Conservation (phyloP, 176 grass and related monocot species). For the Ananas comosus region DNA sequence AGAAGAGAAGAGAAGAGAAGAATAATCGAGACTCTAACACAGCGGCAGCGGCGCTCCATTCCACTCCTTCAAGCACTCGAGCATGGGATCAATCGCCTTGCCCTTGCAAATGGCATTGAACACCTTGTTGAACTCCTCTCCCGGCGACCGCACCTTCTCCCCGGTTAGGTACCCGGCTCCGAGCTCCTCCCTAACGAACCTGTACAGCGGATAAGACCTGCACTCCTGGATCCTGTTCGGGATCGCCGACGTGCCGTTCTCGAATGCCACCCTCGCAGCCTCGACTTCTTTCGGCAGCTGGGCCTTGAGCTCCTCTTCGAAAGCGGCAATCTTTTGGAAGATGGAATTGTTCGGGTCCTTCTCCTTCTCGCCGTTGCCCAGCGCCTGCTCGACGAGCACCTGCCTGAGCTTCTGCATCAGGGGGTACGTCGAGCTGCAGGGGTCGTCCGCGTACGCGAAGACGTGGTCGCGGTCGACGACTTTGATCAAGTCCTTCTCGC, state of each 20-base stretch:
- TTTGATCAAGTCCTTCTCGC: conserved; percentile 64
- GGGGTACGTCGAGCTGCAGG: conserved; percentile 68
- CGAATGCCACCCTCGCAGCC: conserved; percentile 46
- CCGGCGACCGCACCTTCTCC: conserved; percentile 63
- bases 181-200: conserved; percentile 59
- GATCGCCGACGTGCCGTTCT: conserved; percentile 44
- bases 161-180: conserved; percentile 59
- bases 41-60: conserved; percentile 73
- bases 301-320: conserved; percentile 46
- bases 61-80: conserved; percentile 76
- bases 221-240: conserved; percentile 65
- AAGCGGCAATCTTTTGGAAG: conserved; percentile 65
- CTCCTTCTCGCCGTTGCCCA: conserved; percentile 56
- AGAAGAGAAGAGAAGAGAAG: too few species aligned
- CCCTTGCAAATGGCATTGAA: conserved; percentile 66
- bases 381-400: conserved; percentile 67
- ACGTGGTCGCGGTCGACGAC: conserved; percentile 71
- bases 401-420: conserved; percentile 78
- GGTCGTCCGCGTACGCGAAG: conserved; percentile 88
- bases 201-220: conserved; percentile 65
- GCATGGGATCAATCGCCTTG: conserved; percentile 68
- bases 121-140: conserved; percentile 73
- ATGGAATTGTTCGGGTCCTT: conserved; percentile 49
- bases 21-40: conserved; percentile 13
- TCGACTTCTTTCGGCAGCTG: conserved; percentile 71